phyloP scores from a whole-genome alignment of 2,329 filamentous ascomycete genomes.

The Xylariaceae sp. region DNA sequence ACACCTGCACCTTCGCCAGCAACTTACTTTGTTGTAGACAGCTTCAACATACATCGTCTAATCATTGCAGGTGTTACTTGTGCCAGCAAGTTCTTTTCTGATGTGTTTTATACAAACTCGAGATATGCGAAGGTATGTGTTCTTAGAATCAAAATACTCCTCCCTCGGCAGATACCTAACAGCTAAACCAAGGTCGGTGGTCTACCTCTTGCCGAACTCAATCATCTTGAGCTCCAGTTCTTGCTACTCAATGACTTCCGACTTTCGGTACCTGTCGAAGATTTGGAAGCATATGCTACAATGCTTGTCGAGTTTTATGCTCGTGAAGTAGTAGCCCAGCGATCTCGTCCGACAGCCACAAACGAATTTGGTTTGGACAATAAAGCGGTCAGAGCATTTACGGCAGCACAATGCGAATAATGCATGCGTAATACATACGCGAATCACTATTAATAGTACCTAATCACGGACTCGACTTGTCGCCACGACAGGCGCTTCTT shows the following conservation, averaged over 20 bases:
- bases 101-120: constrained; percentile 98
- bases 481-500: neutral
- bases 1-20: constrained; percentile 33
- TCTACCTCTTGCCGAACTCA: constrained; percentile 84
- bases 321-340: constrained; percentile 67
- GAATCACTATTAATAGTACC: constrained; percentile 12
- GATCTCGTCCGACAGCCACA: constrained; percentile 19
- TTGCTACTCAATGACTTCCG: constrained; percentile 93
- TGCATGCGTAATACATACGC: constrained; percentile 7
- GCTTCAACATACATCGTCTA: constrained; percentile 95
- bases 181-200: constrained; percentile 71
- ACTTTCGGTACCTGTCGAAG: constrained; percentile 86
- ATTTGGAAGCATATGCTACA: constrained; percentile 93
- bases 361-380: constrained; percentile 12
- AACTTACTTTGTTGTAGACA: constrained; percentile 87
- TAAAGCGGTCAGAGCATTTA: constrained; percentile 1
- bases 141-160: neutral
- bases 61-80: constrained; percentile 97
- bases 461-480: constrained; percentile 13
- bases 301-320: constrained; percentile 99
- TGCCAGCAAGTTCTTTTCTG: constrained; percentile 98
- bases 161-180: constrained; percentile 4
- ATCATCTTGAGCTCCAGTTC: constrained; percentile 95
- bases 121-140: constrained; percentile 89
- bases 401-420: constrained; percentile 2